Conservation (phyloP, 495 filamentous ascomycete species). For the Penicillium paxilli region DNA sequence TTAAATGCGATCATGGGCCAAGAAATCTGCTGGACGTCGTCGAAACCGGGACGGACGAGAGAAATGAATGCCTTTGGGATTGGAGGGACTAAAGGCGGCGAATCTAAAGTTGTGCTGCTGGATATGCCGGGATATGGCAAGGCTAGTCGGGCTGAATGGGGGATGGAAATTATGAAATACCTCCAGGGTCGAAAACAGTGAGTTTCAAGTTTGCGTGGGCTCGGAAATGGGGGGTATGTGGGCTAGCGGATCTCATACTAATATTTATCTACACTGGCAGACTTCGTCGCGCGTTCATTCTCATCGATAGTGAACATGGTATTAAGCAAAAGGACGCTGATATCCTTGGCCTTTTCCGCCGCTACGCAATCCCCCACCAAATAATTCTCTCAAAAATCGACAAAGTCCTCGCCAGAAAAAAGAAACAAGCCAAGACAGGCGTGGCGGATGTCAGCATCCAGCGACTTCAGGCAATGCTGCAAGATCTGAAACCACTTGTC, state of each 20-base stretch:
- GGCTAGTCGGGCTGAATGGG: slow-evolving; percentile 76
- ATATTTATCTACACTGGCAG: slow-evolving; percentile 14
- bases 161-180: slow-evolving; percentile 84
- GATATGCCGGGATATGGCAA: slow-evolving; percentile 97
- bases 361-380: slow-evolving; percentile 66
- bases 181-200: slow-evolving; percentile 66
- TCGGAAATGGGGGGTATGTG: too few relatives aligned
- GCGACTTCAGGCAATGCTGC: slow-evolving; percentile 30
- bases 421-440: slow-evolving; percentile 30
- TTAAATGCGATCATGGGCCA: slow-evolving; percentile 77
- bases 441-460: slow-evolving; percentile 28
- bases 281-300: slow-evolving; percentile 75
- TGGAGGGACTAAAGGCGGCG: slow-evolving; percentile 53
- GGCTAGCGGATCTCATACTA: background rate
- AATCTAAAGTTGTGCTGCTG: slow-evolving; percentile 62
- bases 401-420: slow-evolving; percentile 40
- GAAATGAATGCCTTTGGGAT: slow-evolving; percentile 87
- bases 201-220: too few relatives aligned
- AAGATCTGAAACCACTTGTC: slow-evolving; percentile 23
- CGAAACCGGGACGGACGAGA: slow-evolving; percentile 72
- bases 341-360: slow-evolving; percentile 63
- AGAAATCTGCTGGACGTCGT: slow-evolving; percentile 61
- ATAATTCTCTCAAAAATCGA: slow-evolving; percentile 87
- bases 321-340: slow-evolving; percentile 70
- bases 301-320: slow-evolving; percentile 81